Percentiles rank a stretch among this genome's conserved stretches.
Evolutionary conservation across 805 yeast species (phyloP).

Genomic region (Hemisphaericaspora nanyangensis): DNA sequence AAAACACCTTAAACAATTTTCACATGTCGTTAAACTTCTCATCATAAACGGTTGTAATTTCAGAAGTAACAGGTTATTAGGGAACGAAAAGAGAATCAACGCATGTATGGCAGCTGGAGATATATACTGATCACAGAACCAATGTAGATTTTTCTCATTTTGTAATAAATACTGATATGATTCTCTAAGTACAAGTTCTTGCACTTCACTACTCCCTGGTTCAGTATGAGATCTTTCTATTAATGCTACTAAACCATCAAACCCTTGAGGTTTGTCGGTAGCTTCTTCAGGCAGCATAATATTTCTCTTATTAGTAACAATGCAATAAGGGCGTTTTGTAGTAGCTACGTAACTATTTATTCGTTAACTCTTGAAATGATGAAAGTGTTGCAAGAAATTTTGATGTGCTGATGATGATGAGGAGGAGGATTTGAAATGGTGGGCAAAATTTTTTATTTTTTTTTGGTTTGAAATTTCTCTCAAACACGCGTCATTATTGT

Average conservation of each 20-base stretch:
- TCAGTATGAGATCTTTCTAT: conserved; percentile 22
- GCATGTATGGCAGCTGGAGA: conserved; percentile 50
- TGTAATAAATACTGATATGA: conserved; percentile 22
- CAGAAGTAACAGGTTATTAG: conserved; percentile 40
- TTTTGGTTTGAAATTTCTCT: too few relatives aligned
- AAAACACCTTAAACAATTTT: conserved; percentile 50
- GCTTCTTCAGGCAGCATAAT: background rate
- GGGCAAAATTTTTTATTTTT: too few relatives aligned
- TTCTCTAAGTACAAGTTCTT: conserved; percentile 20
- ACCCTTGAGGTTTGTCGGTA: conserved; percentile 9
- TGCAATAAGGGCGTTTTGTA: too few relatives aligned
- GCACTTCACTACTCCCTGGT: conserved; percentile 24
- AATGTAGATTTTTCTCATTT: conserved; percentile 31
- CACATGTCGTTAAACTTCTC: conserved; percentile 44
- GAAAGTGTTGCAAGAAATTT: too few relatives aligned
- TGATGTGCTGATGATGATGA: too few relatives aligned
- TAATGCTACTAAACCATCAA: conserved; percentile 19
- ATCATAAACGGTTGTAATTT: conserved; percentile 41
- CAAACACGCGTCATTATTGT: too few relatives aligned
- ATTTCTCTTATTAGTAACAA: background rate
- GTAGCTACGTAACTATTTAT: too few relatives aligned
- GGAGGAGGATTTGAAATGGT: too few relatives aligned
- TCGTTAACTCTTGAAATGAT: too few relatives aligned
- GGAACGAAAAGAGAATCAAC: conserved; percentile 59
- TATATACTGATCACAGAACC: conserved; percentile 53